These are phyloP conservation scores for Geotrichum ghanense DNA, from an alignment of 805 yeast species.

Conservation along the genomic window DNA sequence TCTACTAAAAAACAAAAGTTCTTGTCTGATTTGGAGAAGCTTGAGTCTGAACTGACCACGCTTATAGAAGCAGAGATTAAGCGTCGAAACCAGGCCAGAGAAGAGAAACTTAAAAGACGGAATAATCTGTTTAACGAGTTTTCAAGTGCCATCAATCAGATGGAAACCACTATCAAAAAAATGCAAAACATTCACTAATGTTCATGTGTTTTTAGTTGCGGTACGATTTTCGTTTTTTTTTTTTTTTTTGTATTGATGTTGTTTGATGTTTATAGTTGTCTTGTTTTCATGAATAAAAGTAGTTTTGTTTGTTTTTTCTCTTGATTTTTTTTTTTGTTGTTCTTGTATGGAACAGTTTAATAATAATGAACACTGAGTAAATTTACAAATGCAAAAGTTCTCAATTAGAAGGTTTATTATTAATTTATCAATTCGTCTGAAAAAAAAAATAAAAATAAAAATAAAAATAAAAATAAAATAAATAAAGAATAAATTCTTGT, in stretches of 20 bases:
- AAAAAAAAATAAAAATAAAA: no score
- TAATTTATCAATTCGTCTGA: no score
- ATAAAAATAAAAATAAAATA: no score
- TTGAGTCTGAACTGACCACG: conserved; percentile 18
- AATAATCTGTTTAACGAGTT: conserved; percentile 22
- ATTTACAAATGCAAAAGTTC: no score
- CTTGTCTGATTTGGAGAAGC: conserved; percentile 17
- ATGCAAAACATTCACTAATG: conserved; percentile 1
- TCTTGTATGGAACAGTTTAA: no score
- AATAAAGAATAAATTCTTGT: no score
- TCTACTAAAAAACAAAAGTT: conserved; percentile 16
- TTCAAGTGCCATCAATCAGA: conserved; percentile 23
- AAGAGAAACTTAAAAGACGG: conserved; percentile 20
- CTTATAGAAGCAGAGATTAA: conserved; percentile 17
- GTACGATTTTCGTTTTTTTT: background rate
- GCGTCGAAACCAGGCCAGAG: conserved; percentile 16
- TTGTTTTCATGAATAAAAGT: background rate
- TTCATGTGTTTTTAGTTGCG: background rate
- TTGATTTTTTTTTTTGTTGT: no score
- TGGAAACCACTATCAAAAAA: conserved; percentile 15
- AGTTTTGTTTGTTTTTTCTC: background rate
- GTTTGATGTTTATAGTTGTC: background rate
- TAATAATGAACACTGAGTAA: no score
- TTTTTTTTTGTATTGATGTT: background rate
- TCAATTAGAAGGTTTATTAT: no score